Evolutionary conservation across 495 filamentous ascomycete genomes (phyloP).

Genomic region (Letharia columbiana): DNA sequence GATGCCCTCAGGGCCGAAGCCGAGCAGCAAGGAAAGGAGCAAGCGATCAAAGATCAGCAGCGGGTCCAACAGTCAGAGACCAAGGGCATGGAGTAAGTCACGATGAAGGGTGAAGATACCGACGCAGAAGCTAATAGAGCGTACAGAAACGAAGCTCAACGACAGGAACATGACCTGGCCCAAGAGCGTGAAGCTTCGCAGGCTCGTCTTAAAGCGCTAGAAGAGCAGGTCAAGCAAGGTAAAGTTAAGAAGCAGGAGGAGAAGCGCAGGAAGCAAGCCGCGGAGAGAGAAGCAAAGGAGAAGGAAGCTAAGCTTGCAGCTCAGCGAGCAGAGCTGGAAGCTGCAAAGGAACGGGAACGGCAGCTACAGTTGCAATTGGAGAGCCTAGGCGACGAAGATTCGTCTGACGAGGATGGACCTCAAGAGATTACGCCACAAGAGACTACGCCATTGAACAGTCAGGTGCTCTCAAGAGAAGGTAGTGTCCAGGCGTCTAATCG

Average conservation of each 20-base stretch:
- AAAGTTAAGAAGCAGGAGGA: constrained; percentile 98
- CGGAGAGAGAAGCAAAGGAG: constrained; percentile 74
- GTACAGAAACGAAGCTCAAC: constrained; percentile 61
- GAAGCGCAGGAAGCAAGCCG: constrained; percentile 82
- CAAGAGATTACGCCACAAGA: constrained; percentile 73
- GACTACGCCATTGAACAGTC: constrained; percentile 66
- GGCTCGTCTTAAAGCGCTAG: constrained; percentile 75
- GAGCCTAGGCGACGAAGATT: constrained; percentile 67
- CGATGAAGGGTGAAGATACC: not conserved
- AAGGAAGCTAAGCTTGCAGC: constrained; percentile 78
- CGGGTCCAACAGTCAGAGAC: constrained; percentile 67
- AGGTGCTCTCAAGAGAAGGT: constrained; percentile 42
- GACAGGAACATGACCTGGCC: constrained; percentile 69
- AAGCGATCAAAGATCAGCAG: constrained; percentile 61
- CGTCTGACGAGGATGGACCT: constrained; percentile 81
- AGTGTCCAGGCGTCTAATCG: constrained; percentile 41
- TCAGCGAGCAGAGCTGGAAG: constrained; percentile 87
- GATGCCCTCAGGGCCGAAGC: constrained; percentile 42
- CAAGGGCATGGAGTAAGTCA: constrained; percentile 73
- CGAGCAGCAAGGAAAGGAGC: constrained; percentile 46
- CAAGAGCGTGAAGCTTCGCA: constrained; percentile 73
- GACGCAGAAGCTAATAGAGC: not conserved
- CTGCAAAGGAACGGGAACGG: constrained; percentile 75
- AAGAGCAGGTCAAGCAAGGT: constrained; percentile 87
- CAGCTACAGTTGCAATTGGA: constrained; percentile 83